Percentiles rank a stretch among this genome's conserved stretches.
phyloP scores from a whole-genome alignment of 2,329 filamentous ascomycete species.

The Sodiomyces alkalinus region DNA sequence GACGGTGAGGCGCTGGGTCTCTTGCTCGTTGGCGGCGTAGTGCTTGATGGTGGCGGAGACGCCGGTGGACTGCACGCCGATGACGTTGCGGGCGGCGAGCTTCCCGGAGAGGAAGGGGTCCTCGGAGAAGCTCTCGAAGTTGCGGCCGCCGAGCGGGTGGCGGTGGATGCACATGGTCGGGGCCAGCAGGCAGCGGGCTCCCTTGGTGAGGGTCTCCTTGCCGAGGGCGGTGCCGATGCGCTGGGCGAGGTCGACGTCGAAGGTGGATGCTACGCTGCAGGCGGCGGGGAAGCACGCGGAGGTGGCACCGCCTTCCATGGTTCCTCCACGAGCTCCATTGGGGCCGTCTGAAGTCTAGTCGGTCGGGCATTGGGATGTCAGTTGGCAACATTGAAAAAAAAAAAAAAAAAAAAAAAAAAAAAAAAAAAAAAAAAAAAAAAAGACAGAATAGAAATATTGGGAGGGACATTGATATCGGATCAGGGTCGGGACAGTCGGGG shows the following conservation, averaged over 20 bases:
- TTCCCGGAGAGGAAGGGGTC: conserved; percentile 3
- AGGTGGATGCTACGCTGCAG: conserved; percentile 41
- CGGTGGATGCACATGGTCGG: conserved; percentile 5
- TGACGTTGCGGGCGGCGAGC: conserved; percentile 10
- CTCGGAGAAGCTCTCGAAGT: conserved; percentile 20
- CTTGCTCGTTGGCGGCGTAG: conserved; percentile 26
- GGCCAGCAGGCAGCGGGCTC: conserved; percentile 17
- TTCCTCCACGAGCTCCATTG: conserved; percentile 39
- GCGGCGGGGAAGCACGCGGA: conserved; percentile 46
- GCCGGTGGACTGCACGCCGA: conserved; percentile 23
- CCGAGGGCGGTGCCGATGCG: conserved; percentile 34
- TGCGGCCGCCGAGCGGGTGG: conserved; percentile 11
- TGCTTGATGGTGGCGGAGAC: conserved; percentile 27
- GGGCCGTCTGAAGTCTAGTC: conserved; percentile 9
- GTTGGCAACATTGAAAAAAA: background rate
- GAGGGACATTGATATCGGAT: too few relatives aligned
- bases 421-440: too few relatives aligned
- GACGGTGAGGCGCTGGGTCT: conserved; percentile 1
- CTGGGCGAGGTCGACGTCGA: conserved; percentile 35
- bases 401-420: too few relatives aligned
- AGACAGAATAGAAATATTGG: too few relatives aligned
- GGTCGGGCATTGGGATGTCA: background rate
- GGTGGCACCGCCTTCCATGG: conserved; percentile 50
- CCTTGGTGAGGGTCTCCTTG: conserved; percentile 37
- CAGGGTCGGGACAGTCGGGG: too few relatives aligned